Evolutionary conservation across 2,329 filamentous ascomycete genomes (phyloP).

Genomic region (Colletotrichum viniferum): DNA sequence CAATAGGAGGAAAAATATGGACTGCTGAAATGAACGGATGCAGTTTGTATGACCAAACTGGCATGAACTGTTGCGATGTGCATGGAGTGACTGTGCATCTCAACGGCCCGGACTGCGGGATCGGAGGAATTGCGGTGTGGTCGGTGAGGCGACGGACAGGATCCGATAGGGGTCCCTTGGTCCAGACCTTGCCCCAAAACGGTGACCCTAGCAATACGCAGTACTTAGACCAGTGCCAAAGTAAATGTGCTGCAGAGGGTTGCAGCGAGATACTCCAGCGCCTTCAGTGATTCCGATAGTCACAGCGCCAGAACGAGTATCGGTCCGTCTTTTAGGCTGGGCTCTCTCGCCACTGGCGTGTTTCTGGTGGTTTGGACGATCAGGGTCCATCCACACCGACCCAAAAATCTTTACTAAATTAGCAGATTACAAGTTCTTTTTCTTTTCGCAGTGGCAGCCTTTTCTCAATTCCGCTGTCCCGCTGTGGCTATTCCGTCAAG

Average conservation of each 20-base stretch:
- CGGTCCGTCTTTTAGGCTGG: neutral
- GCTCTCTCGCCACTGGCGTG: slow-evolving; percentile 10
- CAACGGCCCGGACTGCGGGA: neutral
- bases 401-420: neutral
- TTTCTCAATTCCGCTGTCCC: neutral
- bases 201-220: neutral
- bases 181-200: neutral
- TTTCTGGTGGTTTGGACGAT: slow-evolving; percentile 12
- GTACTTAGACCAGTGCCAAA: neutral
- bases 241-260: neutral
- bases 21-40: neutral
- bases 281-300: neutral
- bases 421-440: neutral
- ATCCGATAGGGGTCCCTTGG: neutral
- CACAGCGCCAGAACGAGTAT: neutral
- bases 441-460: neutral
- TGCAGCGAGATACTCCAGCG: neutral
- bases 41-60: neutral
- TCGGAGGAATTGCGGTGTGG: slow-evolving; percentile 3
- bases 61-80: neutral
- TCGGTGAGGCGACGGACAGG: slow-evolving; percentile 9
- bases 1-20: neutral
- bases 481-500: neutral
- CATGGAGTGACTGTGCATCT: neutral
- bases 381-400: slow-evolving; percentile 22